Evolutionary conservation across 441 rosid species (phyloP), one percentile per base, ranked within the genome.

Genomic region (Cnidoscolus chayamansa): DNA sequence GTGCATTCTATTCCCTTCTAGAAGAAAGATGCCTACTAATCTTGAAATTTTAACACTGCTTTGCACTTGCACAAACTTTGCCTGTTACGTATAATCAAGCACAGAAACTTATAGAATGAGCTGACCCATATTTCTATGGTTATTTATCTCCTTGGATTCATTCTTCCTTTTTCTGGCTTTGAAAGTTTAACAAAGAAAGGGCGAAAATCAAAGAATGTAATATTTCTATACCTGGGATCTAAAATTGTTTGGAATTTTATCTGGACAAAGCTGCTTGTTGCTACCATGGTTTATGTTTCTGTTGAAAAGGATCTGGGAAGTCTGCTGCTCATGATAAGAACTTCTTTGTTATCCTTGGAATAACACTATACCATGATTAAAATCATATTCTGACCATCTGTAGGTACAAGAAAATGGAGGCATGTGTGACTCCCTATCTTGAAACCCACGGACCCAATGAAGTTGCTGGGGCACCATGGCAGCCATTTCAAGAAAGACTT

Each of bases 401-500:
- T 77, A 89, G 94, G 94, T 89, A 91, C 81, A 86, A 89, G 83
- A 79, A 85, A 72, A 86, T 94, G 80, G 88, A 86, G 69, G 78
- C 81, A 0, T 94, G 98, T 59, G 63, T 83, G 17, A 89, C 93
- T 64, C 93, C 83, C 86, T 88, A 54, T 92, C 97, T 40, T 84
- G 88, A 79, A 86, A 87, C 53, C 73, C 83, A 79, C 53, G 72
- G 60, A 45, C 77, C 86, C 49, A 70, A 78, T 54, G 76, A 72
- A 32, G 76, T 67, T 2, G 72, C 76, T n/a, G 45, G 45, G 6
- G 58, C 59, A 30, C 68, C 71, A 56, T 79, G 79, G 81, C 81
- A 79, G 86, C 86, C 86, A 82, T 94, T 89, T 64, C 93, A 92
- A 0, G 97, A 87, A 66, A 87, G 98, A 76, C 90, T 94, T 56